Percentiles rank a stretch among this genome's conserved stretches.
phyloP scores from a whole-genome alignment of 2,329 filamentous ascomycete species.

The Aureobasidium sp. region DNA sequence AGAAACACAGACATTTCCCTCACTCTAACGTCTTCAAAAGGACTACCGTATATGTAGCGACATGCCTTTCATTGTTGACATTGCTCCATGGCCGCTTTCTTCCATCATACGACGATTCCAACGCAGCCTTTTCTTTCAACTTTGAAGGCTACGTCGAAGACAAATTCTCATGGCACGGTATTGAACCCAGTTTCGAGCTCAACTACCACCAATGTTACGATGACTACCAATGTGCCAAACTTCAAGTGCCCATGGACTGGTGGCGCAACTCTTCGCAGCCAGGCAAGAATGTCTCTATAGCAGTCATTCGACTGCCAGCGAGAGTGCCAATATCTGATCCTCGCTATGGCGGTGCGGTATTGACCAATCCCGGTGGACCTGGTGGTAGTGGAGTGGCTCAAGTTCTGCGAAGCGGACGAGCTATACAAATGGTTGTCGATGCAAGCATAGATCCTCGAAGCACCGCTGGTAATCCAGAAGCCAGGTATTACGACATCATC shows the following conservation, averaged over 20 bases:
- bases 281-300: slow-evolving; percentile 36
- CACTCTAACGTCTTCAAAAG: not conserved
- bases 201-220: slow-evolving; percentile 33
- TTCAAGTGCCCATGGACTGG: slow-evolving; percentile 44
- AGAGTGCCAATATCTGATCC: slow-evolving; percentile 35
- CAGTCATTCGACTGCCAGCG: slow-evolving; percentile 41
- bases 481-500: slow-evolving; percentile 33
- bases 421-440: slow-evolving; percentile 33
- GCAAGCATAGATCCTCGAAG: not conserved
- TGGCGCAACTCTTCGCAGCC: slow-evolving; percentile 24
- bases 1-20: not conserved
- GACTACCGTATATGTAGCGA: not conserved
- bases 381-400: slow-evolving; percentile 38
- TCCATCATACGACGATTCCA: not conserved
- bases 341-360: slow-evolving; percentile 40
- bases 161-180: not conserved
- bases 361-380: slow-evolving; percentile 42
- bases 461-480: slow-evolving; percentile 18
- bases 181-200: slow-evolving; percentile 1
- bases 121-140: not conserved
- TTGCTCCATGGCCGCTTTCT: not conserved
- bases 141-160: not conserved
- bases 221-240: slow-evolving; percentile 41
- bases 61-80: not conserved
- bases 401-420: slow-evolving; percentile 28